phyloP scores from a whole-genome alignment of 345 rosid species.

The Murraya koenigii region DNA sequence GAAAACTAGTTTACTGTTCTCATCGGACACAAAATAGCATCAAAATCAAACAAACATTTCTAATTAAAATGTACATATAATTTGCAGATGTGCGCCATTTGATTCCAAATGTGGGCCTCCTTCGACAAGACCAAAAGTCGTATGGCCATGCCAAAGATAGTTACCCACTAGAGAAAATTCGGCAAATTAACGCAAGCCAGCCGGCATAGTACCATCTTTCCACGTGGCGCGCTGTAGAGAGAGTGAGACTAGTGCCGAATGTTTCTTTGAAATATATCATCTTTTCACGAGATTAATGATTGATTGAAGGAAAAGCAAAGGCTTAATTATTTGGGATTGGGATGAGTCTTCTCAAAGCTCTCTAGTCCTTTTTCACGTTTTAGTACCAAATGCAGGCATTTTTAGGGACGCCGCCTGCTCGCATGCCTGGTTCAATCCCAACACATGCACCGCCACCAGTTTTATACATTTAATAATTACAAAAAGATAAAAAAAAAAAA shows the following conservation, averaged over 20 bases:
- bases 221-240: not conserved
- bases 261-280: not conserved
- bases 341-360: not conserved
- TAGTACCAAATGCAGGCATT: not conserved
- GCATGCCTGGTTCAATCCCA: too few relatives aligned
- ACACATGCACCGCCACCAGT: too few relatives aligned
- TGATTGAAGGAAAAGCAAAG: conserved; percentile 27
- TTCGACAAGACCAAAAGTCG: not conserved
- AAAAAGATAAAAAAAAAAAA: too few relatives aligned
- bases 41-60: not conserved
- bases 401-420: too few relatives aligned
- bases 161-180: not conserved
- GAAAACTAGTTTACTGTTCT: not conserved
- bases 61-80: too few relatives aligned
- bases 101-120: not conserved
- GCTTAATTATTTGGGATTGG: not conserved
- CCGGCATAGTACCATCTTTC: not conserved
- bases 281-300: not conserved
- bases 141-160: too few relatives aligned
- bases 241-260: not conserved
- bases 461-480: too few relatives aligned
- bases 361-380: not conserved
- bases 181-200: conserved; percentile 11
- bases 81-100: not conserved
- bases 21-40: not conserved